phyloP scores from a whole-genome alignment of 495 filamentous ascomycete species.

The Xylaria longipes region DNA sequence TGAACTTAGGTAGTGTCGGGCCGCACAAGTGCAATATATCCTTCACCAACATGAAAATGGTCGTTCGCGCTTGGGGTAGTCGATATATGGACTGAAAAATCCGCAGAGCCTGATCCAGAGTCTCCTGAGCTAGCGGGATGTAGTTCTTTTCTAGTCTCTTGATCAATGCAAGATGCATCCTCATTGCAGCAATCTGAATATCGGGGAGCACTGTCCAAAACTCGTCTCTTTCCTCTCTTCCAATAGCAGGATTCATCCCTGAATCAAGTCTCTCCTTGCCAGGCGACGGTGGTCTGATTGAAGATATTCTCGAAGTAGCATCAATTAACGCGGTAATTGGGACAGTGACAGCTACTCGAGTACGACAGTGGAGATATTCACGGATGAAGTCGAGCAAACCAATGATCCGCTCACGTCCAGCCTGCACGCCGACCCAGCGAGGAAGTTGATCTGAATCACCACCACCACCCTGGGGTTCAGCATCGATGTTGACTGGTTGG shows the following conservation, averaged over 20 bases:
- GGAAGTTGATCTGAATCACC: slow-evolving; percentile 58
- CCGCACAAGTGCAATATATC: slow-evolving; percentile 67
- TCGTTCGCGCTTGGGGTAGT: slow-evolving; percentile 61
- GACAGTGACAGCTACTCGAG: slow-evolving; percentile 64
- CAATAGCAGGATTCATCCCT: slow-evolving; percentile 68
- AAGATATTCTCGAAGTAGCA: slow-evolving; percentile 69
- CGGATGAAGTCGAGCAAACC: slow-evolving; percentile 66
- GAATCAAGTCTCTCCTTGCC: slow-evolving; percentile 41
- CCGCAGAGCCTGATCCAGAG: slow-evolving; percentile 72
- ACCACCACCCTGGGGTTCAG: slow-evolving; percentile 52
- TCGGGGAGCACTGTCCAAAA: slow-evolving; percentile 73
- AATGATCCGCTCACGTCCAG: slow-evolving; percentile 71
- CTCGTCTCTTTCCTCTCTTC: slow-evolving; percentile 77
- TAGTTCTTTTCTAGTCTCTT: slow-evolving; percentile 60
- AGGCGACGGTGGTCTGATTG: slow-evolving; percentile 62
- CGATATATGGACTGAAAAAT: slow-evolving; percentile 68
- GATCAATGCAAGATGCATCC: slow-evolving; percentile 60
- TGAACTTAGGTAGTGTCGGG: slow-evolving; percentile 65
- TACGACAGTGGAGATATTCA: slow-evolving; percentile 57
- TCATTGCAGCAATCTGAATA: slow-evolving; percentile 72
- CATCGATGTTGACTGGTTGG: slow-evolving; percentile 43
- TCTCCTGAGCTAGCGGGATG: slow-evolving; percentile 60
- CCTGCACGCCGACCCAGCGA: slow-evolving; percentile 72
- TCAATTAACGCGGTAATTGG: slow-evolving; percentile 71
- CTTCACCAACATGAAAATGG: slow-evolving; percentile 63